These are phyloP conservation scores for Phylloporus scabripes DNA, from an alignment of 768 basidiomycete genomes.

Conservation along the genomic window DNA sequence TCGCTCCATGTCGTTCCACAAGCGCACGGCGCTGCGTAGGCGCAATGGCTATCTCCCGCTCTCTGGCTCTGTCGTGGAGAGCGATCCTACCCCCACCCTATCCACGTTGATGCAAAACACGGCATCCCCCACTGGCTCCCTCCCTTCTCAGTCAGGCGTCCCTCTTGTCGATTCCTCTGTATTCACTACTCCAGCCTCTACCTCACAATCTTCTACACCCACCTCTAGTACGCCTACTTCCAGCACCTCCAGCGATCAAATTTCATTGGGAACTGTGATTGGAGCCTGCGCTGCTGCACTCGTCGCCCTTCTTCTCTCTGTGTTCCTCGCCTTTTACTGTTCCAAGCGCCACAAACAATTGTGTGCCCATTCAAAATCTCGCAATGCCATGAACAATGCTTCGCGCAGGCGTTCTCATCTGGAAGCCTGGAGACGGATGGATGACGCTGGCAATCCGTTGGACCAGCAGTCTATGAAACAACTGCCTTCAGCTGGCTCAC, in stretches of 20 bases:
- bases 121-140: neutral
- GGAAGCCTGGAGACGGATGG: conserved; percentile 56
- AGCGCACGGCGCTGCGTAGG: conserved; percentile 6
- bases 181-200: neutral
- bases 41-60: conserved; percentile 13
- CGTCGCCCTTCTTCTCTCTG: conserved; percentile 41
- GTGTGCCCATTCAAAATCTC: conserved; percentile 24
- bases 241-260: conserved; percentile 15
- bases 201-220: conserved; percentile 8
- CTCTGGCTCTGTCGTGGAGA: conserved; percentile 23
- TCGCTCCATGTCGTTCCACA: conserved; percentile 14
- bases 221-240: conserved; percentile 5
- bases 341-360: conserved; percentile 37
- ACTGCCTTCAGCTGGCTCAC: conserved; percentile 36
- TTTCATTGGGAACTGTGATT: conserved; percentile 46
- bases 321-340: conserved; percentile 51
- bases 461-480: conserved; percentile 41
- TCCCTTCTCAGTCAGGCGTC: conserved; percentile 3
- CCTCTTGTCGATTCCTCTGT: conserved; percentile 9
- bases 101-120: conserved; percentile 23
- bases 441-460: conserved; percentile 47
- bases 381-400: conserved; percentile 39
- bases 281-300: conserved; percentile 61
- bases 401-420: conserved; percentile 39
- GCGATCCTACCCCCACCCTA: conserved; percentile 23